Percentiles rank a stretch among this genome's conserved stretches.
phyloP scores from a whole-genome alignment of 352 stramenopile genomes.

The Phytophthora cactorum region DNA sequence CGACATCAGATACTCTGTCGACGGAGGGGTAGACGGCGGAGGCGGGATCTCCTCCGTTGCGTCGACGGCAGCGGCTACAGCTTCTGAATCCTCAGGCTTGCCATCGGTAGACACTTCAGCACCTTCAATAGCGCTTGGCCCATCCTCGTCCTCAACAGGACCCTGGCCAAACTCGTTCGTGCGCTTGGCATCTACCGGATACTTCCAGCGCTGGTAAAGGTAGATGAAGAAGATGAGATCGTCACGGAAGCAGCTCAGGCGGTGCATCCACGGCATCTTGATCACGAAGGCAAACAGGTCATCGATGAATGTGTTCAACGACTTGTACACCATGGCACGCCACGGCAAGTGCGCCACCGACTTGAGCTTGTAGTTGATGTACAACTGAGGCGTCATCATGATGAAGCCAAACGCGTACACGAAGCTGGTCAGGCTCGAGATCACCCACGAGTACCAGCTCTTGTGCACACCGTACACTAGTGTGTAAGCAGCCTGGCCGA shows the following conservation, averaged over 20 bases:
- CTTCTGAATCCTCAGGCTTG: conserved; percentile 10
- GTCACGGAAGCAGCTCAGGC: conserved; percentile 98
- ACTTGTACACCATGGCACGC: conserved; percentile 98
- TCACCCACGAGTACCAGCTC: conserved; percentile 98
- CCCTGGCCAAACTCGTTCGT: conserved; percentile 95
- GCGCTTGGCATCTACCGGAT: conserved; percentile 91
- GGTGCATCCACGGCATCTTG: conserved; percentile 96
- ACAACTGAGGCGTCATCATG: conserved; percentile 98
- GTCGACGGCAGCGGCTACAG: conserved; percentile 29
- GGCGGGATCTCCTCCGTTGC: conserved; percentile 31
- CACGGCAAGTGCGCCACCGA: conserved; percentile 96
- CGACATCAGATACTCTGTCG: conserved; percentile 64
- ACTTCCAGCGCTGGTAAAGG: conserved; percentile 98
- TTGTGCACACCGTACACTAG: conserved; percentile 94
- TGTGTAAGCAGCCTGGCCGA: conserved; percentile 95
- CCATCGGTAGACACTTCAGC: conserved; percentile 1
- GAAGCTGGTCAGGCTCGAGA: conserved; percentile 97
- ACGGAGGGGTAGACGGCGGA: conserved; percentile 27
- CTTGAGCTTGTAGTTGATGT: conserved; percentile 99
- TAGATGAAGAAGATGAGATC: conserved; percentile 99
- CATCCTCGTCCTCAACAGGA: conserved; percentile 56
- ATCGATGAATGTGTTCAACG: conserved; percentile 95
- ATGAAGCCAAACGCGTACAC: conserved; percentile 99
- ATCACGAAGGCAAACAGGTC: conserved; percentile 94
- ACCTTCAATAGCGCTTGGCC: conserved; percentile 38